phyloP scores from a whole-genome alignment of 2,329 filamentous ascomycete genomes.

The Didymella arachidicola region DNA sequence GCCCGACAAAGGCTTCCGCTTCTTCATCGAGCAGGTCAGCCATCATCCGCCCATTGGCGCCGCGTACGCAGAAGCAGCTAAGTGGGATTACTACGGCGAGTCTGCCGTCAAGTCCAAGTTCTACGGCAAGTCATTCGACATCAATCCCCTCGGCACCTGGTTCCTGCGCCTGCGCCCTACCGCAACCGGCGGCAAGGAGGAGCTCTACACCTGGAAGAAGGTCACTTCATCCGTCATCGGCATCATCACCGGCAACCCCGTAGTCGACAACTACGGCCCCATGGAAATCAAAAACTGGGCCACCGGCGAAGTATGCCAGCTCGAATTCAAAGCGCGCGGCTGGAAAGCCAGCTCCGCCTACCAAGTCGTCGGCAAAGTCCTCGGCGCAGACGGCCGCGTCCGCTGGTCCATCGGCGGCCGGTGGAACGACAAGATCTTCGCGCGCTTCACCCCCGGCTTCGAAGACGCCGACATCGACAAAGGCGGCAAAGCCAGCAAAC shows the following conservation, averaged over 20 bases:
- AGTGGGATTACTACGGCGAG: slow-evolving; percentile 98
- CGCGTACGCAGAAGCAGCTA: slow-evolving; percentile 87
- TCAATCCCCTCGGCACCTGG: slow-evolving; percentile 96
- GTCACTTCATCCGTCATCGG: slow-evolving; percentile 97
- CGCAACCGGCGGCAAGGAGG: slow-evolving; percentile 70
- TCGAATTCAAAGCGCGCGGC: slow-evolving; percentile 94
- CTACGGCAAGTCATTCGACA: slow-evolving; percentile 96
- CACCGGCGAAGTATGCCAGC: slow-evolving; percentile 84
- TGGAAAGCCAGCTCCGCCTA: slow-evolving; percentile 96
- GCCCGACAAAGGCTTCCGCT: slow-evolving; percentile 96
- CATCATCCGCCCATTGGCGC: slow-evolving; percentile 96
- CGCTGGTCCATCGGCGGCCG: slow-evolving; percentile 90
- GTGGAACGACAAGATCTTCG: slow-evolving; percentile 98
- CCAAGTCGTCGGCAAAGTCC: slow-evolving; percentile 84
- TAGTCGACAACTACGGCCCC: slow-evolving; percentile 95
- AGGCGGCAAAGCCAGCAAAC: slow-evolving; percentile 53
- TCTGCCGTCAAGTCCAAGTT: slow-evolving; percentile 96
- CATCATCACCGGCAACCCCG: slow-evolving; percentile 95
- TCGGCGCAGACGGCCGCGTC: slow-evolving; percentile 79
- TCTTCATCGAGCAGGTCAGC: slow-evolving; percentile 98
- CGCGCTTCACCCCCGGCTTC: slow-evolving; percentile 88
- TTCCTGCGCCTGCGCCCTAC: slow-evolving; percentile 85
- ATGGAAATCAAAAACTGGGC: slow-evolving; percentile 99
- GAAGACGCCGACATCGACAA: slow-evolving; percentile 71
- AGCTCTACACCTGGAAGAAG: slow-evolving; percentile 99